A percentile compares a stretch with the other conserved stretches of the same genome.
Conservation (phyloP, 2,329 filamentous ascomycete genomes). For the Epicoccum sorghinum region DNA sequence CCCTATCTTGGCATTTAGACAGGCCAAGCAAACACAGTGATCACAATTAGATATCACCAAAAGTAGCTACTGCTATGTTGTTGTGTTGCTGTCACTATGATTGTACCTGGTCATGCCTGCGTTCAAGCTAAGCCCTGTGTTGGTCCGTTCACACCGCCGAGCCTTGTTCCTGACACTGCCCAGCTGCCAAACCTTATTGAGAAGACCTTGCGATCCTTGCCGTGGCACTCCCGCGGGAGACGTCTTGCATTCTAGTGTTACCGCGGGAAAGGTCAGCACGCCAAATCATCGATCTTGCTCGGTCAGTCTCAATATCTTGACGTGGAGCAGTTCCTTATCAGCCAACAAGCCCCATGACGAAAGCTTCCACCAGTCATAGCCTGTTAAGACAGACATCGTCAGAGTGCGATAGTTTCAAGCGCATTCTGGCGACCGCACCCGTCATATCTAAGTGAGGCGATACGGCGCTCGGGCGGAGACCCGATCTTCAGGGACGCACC, state of each 20-base stretch:
- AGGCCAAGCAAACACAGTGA: no score
- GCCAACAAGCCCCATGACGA: slow-evolving; percentile 11
- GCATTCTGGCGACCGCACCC: slow-evolving; percentile 3
- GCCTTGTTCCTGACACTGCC: slow-evolving; percentile 17
- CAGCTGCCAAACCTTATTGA: slow-evolving; percentile 18
- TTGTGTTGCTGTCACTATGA: background rate
- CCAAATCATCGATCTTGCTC: slow-evolving; percentile 3
- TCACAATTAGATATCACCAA: background rate
- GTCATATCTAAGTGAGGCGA: slow-evolving; percentile 12
- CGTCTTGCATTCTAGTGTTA: background rate
- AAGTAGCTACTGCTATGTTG: background rate
- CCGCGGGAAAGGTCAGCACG: slow-evolving; percentile 2
- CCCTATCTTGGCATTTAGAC: no score
- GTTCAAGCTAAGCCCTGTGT: slow-evolving; percentile 5
- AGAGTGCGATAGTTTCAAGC: background rate
- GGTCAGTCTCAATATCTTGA: background rate
- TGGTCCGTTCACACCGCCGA: slow-evolving; percentile 8
- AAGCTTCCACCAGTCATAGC: background rate
- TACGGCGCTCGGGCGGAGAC: slow-evolving; percentile 17
- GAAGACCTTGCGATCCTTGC: slow-evolving; percentile 18
- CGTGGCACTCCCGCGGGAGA: slow-evolving; percentile 16
- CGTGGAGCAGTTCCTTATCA: slow-evolving; percentile 7
- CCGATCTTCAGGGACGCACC: slow-evolving; percentile 18
- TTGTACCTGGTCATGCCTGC: background rate
- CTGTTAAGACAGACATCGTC: background rate